phyloP scores from a whole-genome alignment of 176 grass and related monocot genomes.

The Carex scoparia region DNA sequence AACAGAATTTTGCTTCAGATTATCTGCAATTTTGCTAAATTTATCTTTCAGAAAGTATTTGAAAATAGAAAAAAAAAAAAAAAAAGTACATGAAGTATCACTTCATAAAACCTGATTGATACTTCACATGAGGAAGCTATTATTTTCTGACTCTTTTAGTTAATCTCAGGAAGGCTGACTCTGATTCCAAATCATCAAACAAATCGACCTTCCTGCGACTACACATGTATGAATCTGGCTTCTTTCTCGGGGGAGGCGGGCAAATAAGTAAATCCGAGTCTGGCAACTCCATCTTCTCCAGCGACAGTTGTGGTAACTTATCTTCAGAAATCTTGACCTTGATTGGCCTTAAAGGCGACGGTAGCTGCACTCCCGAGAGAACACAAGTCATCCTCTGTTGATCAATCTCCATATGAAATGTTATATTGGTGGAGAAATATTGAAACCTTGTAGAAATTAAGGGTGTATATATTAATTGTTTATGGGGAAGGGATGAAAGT shows the following conservation, averaged over 20 bases:
- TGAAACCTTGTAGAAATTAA: not conserved
- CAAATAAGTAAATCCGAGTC: not conserved
- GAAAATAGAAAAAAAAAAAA: not conserved
- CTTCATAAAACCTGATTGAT: not conserved
- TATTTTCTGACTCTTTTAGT: not conserved
- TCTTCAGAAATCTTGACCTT: slow-evolving; percentile 4
- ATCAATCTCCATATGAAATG: slow-evolving; percentile 5
- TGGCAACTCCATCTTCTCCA: not conserved
- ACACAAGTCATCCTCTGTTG: not conserved
- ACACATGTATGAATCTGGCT: not conserved
- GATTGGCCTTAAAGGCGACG: not conserved
- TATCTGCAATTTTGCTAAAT: not conserved
- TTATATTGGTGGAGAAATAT: not conserved
- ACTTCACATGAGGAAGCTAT: not conserved
- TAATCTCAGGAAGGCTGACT: not conserved
- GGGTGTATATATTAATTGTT: not conserved
- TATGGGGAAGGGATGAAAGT: not conserved
- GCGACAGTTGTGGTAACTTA: not conserved
- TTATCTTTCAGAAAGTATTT: not conserved
- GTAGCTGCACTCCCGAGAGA: not conserved
- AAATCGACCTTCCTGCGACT: not conserved
- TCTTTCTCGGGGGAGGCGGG: not conserved
- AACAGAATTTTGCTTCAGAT: not conserved
- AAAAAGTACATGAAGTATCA: not conserved
- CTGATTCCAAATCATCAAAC: slow-evolving; percentile 1